Percentiles rank a stretch among this genome's conserved stretches.
phyloP scores from a whole-genome alignment of 495 filamentous ascomycete genomes.

The Penicillium maclennaniae region DNA sequence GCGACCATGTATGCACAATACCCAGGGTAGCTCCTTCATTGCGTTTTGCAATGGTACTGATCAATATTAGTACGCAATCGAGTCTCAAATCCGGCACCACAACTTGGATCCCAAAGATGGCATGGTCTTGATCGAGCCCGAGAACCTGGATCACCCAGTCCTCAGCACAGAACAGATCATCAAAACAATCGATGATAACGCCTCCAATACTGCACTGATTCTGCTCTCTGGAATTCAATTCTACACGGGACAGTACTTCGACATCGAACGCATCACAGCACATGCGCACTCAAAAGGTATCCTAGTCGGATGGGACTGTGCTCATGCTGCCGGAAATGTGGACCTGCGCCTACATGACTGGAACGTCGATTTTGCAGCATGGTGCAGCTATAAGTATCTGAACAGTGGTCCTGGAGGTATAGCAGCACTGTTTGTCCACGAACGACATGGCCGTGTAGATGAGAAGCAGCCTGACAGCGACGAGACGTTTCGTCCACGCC shows the following conservation, averaged over 20 bases:
- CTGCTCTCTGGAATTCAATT: conserved; percentile 91
- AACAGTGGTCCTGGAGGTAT: conserved; percentile 88
- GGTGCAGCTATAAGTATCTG: conserved; percentile 98
- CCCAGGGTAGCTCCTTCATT: not conserved
- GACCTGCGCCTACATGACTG: conserved; percentile 79
- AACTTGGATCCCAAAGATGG: conserved; percentile 61
- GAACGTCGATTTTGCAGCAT: conserved; percentile 94
- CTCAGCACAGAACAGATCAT: conserved; percentile 72
- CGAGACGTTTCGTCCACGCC: conserved; percentile 49
- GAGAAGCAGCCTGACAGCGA: conserved; percentile 30
- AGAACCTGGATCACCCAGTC: conserved; percentile 43
- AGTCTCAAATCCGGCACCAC: conserved; percentile 83
- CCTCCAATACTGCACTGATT: conserved; percentile 69
- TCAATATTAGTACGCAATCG: conserved; percentile 68
- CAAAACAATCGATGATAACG: conserved; percentile 70
- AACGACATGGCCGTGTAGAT: conserved; percentile 58
- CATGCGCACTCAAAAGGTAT: conserved; percentile 74
- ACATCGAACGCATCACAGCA: conserved; percentile 79
- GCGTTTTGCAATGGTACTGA: not conserved
- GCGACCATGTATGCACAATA: conserved; percentile 65
- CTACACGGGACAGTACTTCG: conserved; percentile 89
- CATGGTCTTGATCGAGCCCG: conserved; percentile 73
- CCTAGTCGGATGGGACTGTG: conserved; percentile 89
- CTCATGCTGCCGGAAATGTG: conserved; percentile 92
- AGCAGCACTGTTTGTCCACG: conserved; percentile 83